Conservation (phyloP, 2,329 filamentous ascomycete species). For the Nothopassalora personata region DNA sequence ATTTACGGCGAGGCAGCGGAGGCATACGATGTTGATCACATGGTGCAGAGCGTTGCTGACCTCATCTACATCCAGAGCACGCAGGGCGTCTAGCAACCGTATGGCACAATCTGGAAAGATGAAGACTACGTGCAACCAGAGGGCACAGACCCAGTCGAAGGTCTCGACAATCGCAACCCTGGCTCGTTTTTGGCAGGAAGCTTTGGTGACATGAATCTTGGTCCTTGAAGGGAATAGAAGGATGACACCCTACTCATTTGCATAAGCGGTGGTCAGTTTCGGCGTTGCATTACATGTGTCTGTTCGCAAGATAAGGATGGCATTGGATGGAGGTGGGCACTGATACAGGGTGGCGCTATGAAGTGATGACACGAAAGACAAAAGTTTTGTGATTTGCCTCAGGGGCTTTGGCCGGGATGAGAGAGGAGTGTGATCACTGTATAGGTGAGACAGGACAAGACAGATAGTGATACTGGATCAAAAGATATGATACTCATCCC, state of each 20-base stretch:
- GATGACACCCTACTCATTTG: not conserved
- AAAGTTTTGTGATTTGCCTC: not conserved
- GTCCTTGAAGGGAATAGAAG: not conserved
- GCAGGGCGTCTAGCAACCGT: conserved; percentile 5
- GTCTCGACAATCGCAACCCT: not conserved
- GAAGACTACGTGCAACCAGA: not conserved
- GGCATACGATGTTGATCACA: conserved; percentile 81
- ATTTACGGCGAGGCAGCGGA: conserved; percentile 95
- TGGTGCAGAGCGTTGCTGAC: conserved; percentile 69
- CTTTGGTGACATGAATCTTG: not conserved
- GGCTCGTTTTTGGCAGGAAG: not conserved
- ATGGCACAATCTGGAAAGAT: not conserved
- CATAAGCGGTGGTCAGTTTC: not conserved
- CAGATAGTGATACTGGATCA: not conserved
- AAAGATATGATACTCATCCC: not conserved
- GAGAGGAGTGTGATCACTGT: not conserved
- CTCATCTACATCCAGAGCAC: conserved; percentile 18
- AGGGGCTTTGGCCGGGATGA: not conserved
- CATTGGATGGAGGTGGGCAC: not conserved
- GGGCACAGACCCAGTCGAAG: not conserved
- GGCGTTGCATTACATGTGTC: not conserved
- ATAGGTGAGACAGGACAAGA: not conserved
- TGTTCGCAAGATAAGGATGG: not conserved
- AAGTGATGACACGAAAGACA: not conserved
- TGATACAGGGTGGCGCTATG: not conserved